Conservation (phyloP, 2,329 filamentous ascomycete genomes). For the Talaromyces sp. region DNA sequence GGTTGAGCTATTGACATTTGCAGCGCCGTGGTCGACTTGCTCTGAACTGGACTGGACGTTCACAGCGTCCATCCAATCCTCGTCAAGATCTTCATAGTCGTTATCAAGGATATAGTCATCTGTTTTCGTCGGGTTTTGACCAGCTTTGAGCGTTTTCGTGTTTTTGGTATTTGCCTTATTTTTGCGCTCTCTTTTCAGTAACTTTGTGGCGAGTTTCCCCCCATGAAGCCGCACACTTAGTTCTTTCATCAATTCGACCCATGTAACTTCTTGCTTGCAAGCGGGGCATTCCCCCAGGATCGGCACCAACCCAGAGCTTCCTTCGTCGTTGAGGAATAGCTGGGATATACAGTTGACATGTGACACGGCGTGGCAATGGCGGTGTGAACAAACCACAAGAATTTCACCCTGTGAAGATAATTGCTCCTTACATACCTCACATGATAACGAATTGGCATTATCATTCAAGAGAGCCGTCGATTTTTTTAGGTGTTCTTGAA, state of each 20-base stretch:
- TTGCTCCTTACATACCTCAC: slow-evolving; percentile 46
- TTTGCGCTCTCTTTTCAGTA: slow-evolving; percentile 56
- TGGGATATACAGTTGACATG: slow-evolving; percentile 55
- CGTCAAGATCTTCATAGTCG: slow-evolving; percentile 22
- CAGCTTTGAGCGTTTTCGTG: slow-evolving; percentile 11
- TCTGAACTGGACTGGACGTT: slow-evolving; percentile 27
- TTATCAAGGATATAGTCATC: slow-evolving; percentile 4
- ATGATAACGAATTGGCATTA: slow-evolving; percentile 34
- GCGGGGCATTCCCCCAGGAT: slow-evolving; percentile 63
- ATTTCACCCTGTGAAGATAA: slow-evolving; percentile 37
- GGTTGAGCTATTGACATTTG: slow-evolving; percentile 13
- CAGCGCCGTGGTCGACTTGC: slow-evolving; percentile 15
- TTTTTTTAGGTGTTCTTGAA: slow-evolving; percentile 51
- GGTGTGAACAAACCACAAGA: slow-evolving; percentile 49
- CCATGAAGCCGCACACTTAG: slow-evolving; percentile 69
- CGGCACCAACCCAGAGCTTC: slow-evolving; percentile 54
- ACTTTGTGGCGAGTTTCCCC: slow-evolving; percentile 59
- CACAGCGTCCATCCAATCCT: slow-evolving; percentile 31
- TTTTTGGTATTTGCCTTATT: slow-evolving; percentile 3
- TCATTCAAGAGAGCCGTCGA: slow-evolving; percentile 40
- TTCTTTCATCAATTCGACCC: slow-evolving; percentile 78
- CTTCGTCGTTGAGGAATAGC: slow-evolving; percentile 45
- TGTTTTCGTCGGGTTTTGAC: background rate
- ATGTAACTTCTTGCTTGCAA: slow-evolving; percentile 60
- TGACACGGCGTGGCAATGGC: slow-evolving; percentile 44